Conservation (phyloP, 306 rosid genomes). For the Cyamopsis tetragonoloba region DNA sequence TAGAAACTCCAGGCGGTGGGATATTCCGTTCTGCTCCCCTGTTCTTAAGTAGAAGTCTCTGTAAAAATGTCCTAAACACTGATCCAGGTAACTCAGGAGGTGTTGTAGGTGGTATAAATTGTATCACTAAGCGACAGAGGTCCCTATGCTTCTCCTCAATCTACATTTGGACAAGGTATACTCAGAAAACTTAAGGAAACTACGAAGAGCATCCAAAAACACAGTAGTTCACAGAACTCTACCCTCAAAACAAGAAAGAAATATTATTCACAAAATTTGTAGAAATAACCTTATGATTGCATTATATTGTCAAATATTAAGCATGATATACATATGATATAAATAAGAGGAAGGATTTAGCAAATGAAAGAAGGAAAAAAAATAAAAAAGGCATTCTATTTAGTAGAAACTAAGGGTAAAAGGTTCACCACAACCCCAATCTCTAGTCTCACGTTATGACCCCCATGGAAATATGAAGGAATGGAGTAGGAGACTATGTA, state of each 20-base stretch:
- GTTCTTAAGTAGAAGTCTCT: conserved; percentile 72
- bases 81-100: conserved; percentile 94
- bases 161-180: conserved; percentile 38
- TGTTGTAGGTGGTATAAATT: conserved; percentile 75
- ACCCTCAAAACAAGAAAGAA: conserved; percentile 10
- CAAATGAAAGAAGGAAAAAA: too few relatives aligned
- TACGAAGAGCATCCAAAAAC: neutral
- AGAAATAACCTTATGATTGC: conserved; percentile 1
- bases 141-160: conserved; percentile 97
- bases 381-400: neutral
- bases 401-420: neutral
- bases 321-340: neutral
- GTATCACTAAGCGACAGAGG: conserved; percentile 89
- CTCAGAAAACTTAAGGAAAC: conserved; percentile 15
- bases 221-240: neutral
- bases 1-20: conserved; percentile 83
- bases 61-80: conserved; percentile 79
- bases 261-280: neutral
- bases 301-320: conserved; percentile 1
- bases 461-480: conserved; percentile 7
- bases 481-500: conserved; percentile 16
- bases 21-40: conserved; percentile 80
- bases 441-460: neutral
- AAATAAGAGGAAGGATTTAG: neutral
- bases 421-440: neutral